These are phyloP conservation scores for Diphasiastrum complanatum DNA, from an alignment of 83 land plant species.

Conservation along the genomic window DNA sequence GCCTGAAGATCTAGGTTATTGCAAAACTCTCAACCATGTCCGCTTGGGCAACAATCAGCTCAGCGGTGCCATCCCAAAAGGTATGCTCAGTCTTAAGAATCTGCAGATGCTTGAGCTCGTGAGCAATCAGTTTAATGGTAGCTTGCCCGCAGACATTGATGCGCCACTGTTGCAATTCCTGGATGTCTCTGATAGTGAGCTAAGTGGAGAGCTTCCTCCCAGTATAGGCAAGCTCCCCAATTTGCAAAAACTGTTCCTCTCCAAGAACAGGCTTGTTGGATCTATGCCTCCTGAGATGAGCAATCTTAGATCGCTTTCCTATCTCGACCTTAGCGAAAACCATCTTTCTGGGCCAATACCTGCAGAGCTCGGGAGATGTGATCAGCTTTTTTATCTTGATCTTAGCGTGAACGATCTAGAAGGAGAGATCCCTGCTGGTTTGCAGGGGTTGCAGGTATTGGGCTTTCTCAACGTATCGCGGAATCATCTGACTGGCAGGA, in stretches of 20 bases:
- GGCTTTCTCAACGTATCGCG: conserved; percentile 6
- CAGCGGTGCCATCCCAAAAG: too few relatives aligned
- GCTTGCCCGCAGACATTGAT: too few relatives aligned
- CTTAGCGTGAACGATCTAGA: conserved; percentile 12
- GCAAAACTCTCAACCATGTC: too few relatives aligned
- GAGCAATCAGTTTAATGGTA: too few relatives aligned
- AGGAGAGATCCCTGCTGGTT: conserved; percentile 10
- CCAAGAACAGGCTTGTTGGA: conserved; percentile 20
- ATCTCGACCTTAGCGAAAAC: conserved; percentile 22
- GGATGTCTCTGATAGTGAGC: conserved; percentile 12
- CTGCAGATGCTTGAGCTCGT: too few relatives aligned
- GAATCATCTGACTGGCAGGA: too few relatives aligned
- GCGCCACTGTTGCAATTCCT: neutral
- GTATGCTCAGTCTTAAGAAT: too few relatives aligned
- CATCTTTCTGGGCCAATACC: conserved; percentile 20
- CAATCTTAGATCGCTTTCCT: conserved; percentile 2
- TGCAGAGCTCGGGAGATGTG: neutral
- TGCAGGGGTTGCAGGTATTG: neutral
- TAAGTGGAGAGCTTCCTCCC: conserved; percentile 9
- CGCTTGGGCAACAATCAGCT: too few relatives aligned
- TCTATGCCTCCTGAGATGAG: conserved; percentile 16
- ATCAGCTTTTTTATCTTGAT: conserved; percentile 12
- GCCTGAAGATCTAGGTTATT: too few relatives aligned
- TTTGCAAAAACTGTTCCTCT: conserved; percentile 13
- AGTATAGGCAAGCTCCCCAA: conserved; percentile 5